Evolutionary conservation across 2,329 filamentous ascomycete genomes (phyloP).

Genomic region (Xylaria multiplex): DNA sequence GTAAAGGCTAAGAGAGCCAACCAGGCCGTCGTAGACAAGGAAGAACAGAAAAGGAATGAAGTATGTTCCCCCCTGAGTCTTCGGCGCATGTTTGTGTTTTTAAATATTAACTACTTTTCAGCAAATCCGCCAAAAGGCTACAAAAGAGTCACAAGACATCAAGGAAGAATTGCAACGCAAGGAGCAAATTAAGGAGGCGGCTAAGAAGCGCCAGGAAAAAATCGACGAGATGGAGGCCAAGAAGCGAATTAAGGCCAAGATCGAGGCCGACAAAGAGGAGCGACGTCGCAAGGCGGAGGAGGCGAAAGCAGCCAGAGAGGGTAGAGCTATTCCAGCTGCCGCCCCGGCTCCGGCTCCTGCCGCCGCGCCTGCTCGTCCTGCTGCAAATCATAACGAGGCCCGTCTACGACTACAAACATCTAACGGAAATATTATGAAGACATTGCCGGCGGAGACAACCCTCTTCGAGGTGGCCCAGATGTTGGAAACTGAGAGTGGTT

Average conservation of each 20-base stretch:
- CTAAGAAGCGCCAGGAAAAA: conserved; percentile 88
- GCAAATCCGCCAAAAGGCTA: conserved; percentile 84
- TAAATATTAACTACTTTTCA: conserved; percentile 46
- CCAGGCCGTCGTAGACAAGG: conserved; percentile 77
- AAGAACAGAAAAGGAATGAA: conserved; percentile 87
- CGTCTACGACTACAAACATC: conserved; percentile 83
- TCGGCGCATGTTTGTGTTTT: background rate
- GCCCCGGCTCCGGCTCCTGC: conserved; percentile 56
- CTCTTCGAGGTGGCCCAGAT: conserved; percentile 89
- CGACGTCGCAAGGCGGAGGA: conserved; percentile 84
- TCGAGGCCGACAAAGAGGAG: conserved; percentile 93
- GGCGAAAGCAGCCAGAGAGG: conserved; percentile 86
- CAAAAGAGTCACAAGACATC: conserved; percentile 85
- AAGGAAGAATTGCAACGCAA: conserved; percentile 91
- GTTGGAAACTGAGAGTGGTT: conserved; percentile 75
- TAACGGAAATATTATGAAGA: conserved; percentile 83
- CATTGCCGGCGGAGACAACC: conserved; percentile 87
- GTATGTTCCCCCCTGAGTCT: conserved; percentile 53
- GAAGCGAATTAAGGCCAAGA: conserved; percentile 89
- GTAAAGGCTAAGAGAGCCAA: conserved; percentile 76
- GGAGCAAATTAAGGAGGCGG: conserved; percentile 91
- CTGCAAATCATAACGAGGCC: conserved; percentile 80
- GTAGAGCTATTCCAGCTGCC: conserved; percentile 60
- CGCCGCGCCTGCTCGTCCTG: conserved; percentile 63
- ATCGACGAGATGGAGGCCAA: conserved; percentile 84